Conservation (phyloP, 768 basidiomycete genomes). For the Boletus coccyginus region DNA sequence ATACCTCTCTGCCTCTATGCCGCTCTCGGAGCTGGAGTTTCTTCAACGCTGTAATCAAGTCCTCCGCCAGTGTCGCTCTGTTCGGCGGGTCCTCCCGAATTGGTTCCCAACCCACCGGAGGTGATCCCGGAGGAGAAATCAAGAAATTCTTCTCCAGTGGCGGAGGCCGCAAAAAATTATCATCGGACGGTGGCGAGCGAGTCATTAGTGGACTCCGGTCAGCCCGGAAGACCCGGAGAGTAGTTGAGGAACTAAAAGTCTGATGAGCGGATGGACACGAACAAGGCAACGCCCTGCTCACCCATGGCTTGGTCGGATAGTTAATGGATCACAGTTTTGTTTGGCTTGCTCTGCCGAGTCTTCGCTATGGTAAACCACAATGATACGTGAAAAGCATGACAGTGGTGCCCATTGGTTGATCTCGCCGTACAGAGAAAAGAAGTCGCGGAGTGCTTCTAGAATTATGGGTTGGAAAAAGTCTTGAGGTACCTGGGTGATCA, state of each 20-base stretch:
- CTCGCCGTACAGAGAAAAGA: conserved; percentile 75
- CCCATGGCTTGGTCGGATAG: conserved; percentile 53
- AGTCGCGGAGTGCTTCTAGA: conserved; percentile 59
- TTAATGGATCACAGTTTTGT: conserved; percentile 58
- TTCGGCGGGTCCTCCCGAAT: conserved; percentile 91
- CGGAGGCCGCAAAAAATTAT: conserved; percentile 63
- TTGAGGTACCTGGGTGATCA: conserved; percentile 74
- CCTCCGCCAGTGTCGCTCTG: conserved; percentile 74
- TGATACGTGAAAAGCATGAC: conserved; percentile 73
- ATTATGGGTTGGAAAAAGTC: conserved; percentile 74
- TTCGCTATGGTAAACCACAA: conserved; percentile 71
- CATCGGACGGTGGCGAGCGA: conserved; percentile 28
- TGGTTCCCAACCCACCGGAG: conserved; percentile 95
- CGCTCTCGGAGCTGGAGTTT: conserved; percentile 59
- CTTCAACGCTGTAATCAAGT: conserved; percentile 77
- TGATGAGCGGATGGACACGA: conserved; percentile 4
- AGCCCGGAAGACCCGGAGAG: conserved; percentile 69
- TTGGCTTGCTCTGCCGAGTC: conserved; percentile 69
- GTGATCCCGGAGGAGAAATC: conserved; percentile 96
- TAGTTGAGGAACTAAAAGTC: conserved; percentile 42
- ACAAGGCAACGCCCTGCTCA: conserved; percentile 33
- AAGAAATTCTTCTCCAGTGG: conserved; percentile 89
- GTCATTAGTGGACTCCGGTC: conserved; percentile 63
- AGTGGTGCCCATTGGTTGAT: conserved; percentile 93
- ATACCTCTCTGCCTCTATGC: conserved; percentile 44